These are phyloP conservation scores for Diaporthe ampelina DNA, from an alignment of 2,329 filamentous ascomycete genomes.

Conservation along the genomic window DNA sequence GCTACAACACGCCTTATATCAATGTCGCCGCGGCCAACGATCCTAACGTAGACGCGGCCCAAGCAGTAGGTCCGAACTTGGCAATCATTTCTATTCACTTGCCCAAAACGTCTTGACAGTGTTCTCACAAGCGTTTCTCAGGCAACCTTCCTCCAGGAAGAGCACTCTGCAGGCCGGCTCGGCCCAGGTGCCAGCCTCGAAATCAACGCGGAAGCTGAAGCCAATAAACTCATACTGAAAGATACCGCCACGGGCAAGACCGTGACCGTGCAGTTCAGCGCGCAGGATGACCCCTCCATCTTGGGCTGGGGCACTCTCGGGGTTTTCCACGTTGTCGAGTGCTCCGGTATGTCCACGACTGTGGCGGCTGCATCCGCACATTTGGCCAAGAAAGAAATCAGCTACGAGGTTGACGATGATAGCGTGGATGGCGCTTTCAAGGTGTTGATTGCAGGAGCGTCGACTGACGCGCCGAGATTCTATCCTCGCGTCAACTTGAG, in stretches of 20 bases:
- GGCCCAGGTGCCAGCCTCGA: neutral
- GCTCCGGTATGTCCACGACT: slow-evolving; percentile 11
- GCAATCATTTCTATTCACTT: neutral
- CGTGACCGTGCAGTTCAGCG: slow-evolving; percentile 5
- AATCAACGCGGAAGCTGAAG: slow-evolving; percentile 1
- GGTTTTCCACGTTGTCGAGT: slow-evolving; percentile 11
- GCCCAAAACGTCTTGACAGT: neutral
- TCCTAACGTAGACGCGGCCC: slow-evolving; percentile 4
- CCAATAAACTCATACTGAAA: neutral
- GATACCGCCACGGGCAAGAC: neutral
- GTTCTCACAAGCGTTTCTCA: neutral
- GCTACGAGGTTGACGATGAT: neutral
- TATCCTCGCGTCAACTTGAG: slow-evolving; percentile 12
- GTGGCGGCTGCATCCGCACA: slow-evolving; percentile 13
- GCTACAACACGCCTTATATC: slow-evolving; percentile 11
- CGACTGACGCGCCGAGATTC: slow-evolving; percentile 28
- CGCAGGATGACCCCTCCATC: slow-evolving; percentile 4
- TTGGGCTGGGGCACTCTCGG: slow-evolving; percentile 13
- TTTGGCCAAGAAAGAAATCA: neutral
- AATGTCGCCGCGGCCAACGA: slow-evolving; percentile 5
- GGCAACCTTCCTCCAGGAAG: slow-evolving; percentile 14
- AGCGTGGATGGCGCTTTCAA: neutral
- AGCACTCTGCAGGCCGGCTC: slow-evolving; percentile 13
- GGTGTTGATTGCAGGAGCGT: slow-evolving; percentile 15
- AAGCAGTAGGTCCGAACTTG: slow-evolving; percentile 9